phyloP scores from a whole-genome alignment of 257 asterid genomes.

The Marsdenia floribunda region DNA sequence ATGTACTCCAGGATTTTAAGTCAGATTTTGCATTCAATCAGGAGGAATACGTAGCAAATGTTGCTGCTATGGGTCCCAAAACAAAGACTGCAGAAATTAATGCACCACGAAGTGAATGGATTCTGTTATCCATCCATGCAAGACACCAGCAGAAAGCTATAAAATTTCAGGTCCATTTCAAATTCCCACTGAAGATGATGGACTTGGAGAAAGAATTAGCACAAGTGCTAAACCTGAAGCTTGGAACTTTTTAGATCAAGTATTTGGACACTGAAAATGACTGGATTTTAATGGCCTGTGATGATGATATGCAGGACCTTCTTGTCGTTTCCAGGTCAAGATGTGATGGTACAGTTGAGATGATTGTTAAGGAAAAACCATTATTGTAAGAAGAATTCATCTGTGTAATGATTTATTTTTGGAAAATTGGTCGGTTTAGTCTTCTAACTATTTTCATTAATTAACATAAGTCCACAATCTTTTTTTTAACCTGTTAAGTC shows the following conservation, averaged over 20 bases:
- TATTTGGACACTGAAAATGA: slow-evolving; percentile 22
- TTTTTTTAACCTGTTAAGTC: too few species aligned
- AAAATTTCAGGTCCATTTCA: slow-evolving; percentile 9
- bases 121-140: slow-evolving; percentile 7
- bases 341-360: background rate
- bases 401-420: background rate
- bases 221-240: slow-evolving; percentile 10
- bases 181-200: background rate
- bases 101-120: background rate
- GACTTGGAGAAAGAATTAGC: slow-evolving; percentile 21
- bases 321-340: background rate
- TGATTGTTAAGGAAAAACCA: background rate
- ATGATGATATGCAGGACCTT: slow-evolving; percentile 13
- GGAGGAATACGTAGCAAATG: background rate
- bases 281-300: slow-evolving; percentile 15
- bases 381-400: background rate
- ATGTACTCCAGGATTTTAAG: background rate
- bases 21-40: background rate
- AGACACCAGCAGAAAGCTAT: slow-evolving; percentile 9
- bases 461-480: too few species aligned
- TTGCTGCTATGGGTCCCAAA: background rate
- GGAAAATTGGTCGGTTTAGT: too few species aligned
- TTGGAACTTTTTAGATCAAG: slow-evolving; percentile 17
- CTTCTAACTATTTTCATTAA: too few species aligned
- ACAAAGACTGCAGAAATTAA: background rate